Conservation (phyloP, 805 yeast genomes). For the Brettanomyces naardenensis region DNA sequence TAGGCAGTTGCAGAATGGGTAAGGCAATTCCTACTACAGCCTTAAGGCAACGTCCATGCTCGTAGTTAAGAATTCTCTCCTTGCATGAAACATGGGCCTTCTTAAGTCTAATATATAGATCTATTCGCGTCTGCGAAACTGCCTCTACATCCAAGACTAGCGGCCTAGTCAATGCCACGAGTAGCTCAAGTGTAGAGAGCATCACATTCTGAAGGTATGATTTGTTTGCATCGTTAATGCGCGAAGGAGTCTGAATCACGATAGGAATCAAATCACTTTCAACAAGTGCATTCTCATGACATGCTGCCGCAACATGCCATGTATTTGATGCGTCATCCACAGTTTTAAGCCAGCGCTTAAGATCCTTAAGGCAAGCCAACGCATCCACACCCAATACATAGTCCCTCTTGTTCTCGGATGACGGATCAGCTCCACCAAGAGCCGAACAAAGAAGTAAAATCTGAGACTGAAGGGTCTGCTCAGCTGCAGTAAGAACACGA, state of each 20-base stretch:
- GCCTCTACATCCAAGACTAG: constrained; percentile 50
- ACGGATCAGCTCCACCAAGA: constrained; percentile 80
- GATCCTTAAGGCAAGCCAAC: constrained; percentile 74
- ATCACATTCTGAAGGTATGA: constrained; percentile 44
- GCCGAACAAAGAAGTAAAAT: constrained; percentile 80
- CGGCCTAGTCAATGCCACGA: constrained; percentile 87
- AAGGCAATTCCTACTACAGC: constrained; percentile 65
- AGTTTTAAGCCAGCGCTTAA: constrained; percentile 79
- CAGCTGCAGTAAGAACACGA: constrained; percentile 15
- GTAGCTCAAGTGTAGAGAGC: constrained; percentile 63
- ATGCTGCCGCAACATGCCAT: constrained; percentile 81
- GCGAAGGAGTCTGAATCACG: constrained; percentile 52
- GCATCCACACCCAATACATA: constrained; percentile 88
- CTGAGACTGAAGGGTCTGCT: constrained; percentile 51
- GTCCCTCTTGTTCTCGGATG: constrained; percentile 29
- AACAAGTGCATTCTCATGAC: constrained; percentile 72
- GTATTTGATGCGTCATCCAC: constrained; percentile 68
- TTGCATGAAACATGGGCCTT: constrained; percentile 68
- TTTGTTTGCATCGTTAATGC: constrained; percentile 24
- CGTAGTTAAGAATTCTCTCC: constrained; percentile 48
- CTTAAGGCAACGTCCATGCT: constrained; percentile 54
- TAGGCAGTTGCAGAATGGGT: constrained; percentile 46
- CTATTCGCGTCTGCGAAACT: constrained; percentile 50
- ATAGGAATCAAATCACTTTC: constrained; percentile 68
- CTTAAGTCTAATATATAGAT: constrained; percentile 50